Evolutionary conservation across 2,329 filamentous ascomycete species (phyloP).

Genomic region (Fusarium tricinctum): DNA sequence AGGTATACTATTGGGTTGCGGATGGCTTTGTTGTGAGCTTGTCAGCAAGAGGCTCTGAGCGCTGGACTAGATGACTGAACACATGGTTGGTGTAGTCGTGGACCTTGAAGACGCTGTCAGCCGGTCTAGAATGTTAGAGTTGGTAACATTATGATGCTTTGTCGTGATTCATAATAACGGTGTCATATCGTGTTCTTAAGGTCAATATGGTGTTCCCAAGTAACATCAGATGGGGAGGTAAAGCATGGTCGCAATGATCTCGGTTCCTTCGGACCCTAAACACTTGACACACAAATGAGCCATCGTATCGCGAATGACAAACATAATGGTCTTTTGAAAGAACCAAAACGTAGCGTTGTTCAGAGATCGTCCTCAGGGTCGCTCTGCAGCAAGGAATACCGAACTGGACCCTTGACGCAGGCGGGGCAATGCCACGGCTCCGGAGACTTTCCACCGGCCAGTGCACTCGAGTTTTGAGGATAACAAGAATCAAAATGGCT

Average conservation of each 20-base stretch:
- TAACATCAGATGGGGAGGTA: neutral
- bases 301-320: neutral
- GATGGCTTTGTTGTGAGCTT: slow-evolving; percentile 17
- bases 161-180: slow-evolving; percentile 17
- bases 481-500: slow-evolving; percentile 16
- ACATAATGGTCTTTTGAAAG: slow-evolving; percentile 7
- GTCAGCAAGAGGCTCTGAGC: slow-evolving; percentile 34
- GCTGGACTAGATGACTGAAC: slow-evolving; percentile 17
- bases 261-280: slow-evolving; percentile 36
- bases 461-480: slow-evolving; percentile 10
- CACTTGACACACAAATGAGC: slow-evolving; percentile 9
- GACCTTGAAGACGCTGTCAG: slow-evolving; percentile 17
- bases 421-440: slow-evolving; percentile 22
- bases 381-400: slow-evolving; percentile 27
- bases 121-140: slow-evolving; percentile 10
- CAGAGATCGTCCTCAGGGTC: slow-evolving; percentile 39
- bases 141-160: neutral
- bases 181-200: slow-evolving; percentile 33
- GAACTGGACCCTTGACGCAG: slow-evolving; percentile 32
- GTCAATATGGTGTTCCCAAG: slow-evolving; percentile 9
- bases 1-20: slow-evolving; percentile 26
- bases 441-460: slow-evolving; percentile 42
- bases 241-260: slow-evolving; percentile 28
- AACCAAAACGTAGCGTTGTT: slow-evolving; percentile 17
- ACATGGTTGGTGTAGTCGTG: slow-evolving; percentile 19